phyloP scores from a whole-genome alignment of 257 asterid genomes.

The Voacanga thouarsii region DNA sequence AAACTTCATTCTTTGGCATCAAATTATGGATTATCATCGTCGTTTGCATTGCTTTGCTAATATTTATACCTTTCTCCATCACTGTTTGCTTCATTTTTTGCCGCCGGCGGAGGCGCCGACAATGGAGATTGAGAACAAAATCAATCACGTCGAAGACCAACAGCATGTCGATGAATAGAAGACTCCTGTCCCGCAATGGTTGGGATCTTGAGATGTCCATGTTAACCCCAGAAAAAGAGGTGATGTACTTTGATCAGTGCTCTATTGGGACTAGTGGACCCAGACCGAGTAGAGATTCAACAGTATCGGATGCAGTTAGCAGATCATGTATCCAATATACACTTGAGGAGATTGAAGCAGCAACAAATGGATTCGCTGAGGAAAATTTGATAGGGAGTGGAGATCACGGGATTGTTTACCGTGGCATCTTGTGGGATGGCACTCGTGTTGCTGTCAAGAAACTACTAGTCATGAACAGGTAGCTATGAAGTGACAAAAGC shows the following conservation, averaged over 20 bases:
- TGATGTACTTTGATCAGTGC: conserved; percentile 14
- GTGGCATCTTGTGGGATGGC: conserved; percentile 33
- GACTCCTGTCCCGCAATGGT: conserved; percentile 29
- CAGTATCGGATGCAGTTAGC: neutral
- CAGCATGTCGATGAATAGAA: conserved; percentile 24
- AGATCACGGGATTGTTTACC: conserved; percentile 47
- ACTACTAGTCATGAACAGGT: conserved; percentile 40
- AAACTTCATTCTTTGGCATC: conserved; percentile 34
- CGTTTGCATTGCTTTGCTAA: conserved; percentile 20
- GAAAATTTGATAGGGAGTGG: conserved; percentile 47
- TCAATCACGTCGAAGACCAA: neutral
- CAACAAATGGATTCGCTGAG: conserved; percentile 37
- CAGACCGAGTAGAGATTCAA: neutral
- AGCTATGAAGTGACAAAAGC: neutral
- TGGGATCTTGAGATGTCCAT: conserved; percentile 36
- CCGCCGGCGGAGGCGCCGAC: neutral
- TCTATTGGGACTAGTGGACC: neutral
- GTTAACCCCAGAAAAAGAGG: conserved; percentile 30
- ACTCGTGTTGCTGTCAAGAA: conserved; percentile 48
- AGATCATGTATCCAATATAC: conserved; percentile 19
- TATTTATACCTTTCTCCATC: conserved; percentile 19
- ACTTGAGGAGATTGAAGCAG: conserved; percentile 42
- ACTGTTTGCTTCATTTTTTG: conserved; percentile 16
- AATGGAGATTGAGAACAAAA: neutral
- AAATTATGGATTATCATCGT: conserved; percentile 38